Conservation (phyloP, 2,329 filamentous ascomycete genomes). For the Fusarium nelsonii region DNA sequence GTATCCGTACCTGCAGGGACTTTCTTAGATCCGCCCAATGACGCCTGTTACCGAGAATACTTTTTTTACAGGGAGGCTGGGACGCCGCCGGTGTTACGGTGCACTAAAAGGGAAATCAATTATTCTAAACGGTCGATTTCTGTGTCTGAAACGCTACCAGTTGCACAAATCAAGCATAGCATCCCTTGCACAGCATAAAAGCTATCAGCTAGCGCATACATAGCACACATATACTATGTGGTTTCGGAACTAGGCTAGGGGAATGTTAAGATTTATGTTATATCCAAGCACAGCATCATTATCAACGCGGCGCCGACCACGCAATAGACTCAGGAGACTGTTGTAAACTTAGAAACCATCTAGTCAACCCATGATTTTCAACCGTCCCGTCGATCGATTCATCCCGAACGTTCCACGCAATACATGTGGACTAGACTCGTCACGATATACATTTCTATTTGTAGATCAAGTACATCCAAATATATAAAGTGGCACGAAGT, state of each 20-base stretch:
- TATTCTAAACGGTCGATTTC: conserved; percentile 22
- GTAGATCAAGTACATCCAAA: conserved; percentile 12
- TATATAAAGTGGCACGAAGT: conserved; percentile 24
- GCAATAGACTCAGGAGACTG: no score
- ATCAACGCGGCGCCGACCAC: conserved; percentile 2
- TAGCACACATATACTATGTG: neutral
- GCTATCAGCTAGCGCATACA: neutral
- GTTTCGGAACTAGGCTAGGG: neutral
- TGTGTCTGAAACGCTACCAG: conserved; percentile 11
- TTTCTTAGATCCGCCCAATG: conserved; percentile 29
- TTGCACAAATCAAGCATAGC: conserved; percentile 21
- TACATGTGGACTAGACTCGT: conserved; percentile 12
- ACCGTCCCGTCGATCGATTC: conserved; percentile 4
- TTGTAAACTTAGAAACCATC: conserved; percentile 1
- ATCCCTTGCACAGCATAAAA: conserved; percentile 13
- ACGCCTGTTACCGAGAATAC: conserved; percentile 34
- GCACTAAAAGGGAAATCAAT: conserved; percentile 16
- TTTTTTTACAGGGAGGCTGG: conserved; percentile 15
- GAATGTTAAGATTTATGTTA: conserved; percentile 7
- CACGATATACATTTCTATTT: conserved; percentile 18
- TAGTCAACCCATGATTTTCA: neutral
- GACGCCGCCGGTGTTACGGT: conserved; percentile 16
- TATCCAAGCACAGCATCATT: conserved; percentile 1
- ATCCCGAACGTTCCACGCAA: conserved; percentile 20
- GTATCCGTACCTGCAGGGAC: conserved; percentile 37